Evolutionary conservation across 805 yeast species (phyloP), one percentile per base, ranked within the genome.

Genomic region (Yarrowia hollandica): DNA sequence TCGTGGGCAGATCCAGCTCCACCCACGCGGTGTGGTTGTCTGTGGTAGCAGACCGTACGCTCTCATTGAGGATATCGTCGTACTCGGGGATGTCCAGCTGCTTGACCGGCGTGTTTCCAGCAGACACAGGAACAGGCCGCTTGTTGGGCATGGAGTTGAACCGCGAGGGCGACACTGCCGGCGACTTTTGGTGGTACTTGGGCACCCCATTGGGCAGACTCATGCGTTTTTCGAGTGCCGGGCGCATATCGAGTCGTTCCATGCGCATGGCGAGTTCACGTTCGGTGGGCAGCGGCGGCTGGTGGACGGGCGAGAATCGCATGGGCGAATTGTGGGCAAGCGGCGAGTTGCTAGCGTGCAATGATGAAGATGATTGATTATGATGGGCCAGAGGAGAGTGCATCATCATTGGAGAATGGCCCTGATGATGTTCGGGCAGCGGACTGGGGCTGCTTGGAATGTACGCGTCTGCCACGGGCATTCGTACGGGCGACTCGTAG

Each of bases 111-210:
- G 55, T 44, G 37, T 19, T 44, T 1, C 28, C 55, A 15, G 55
- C 55, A 21, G 55, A 44, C 2, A 44, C 38, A 7, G 55, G 55
- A 8, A 33, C 39, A 2, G 39, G 39, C 3, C 55, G 55, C 14
- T 48, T 48, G 55, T 48, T 48, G 16, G 55, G 55, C 55, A 48
- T 48, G 16, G 55, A 48, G 22, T 48, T 48, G 55, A 48, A 48
- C 30, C 55, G 55, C 1, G 55, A 48, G 16, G 55, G 55, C 1
- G 55, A 48, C 15, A 15, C 21, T 4, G 30, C 15, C 4, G 55
- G 55, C 15, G 39, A 31, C 11, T 12, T 48, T 7, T n/a, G 44
- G 14, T 38, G 33, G 33, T 35, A 54, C 25, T 26, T 50, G 33
- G 59, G 59, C 35, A 38, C 15, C 5, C 35, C 46, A 14, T 30